Percentiles rank a stretch among this genome's conserved stretches.
Conservation (phyloP, 2,329 filamentous ascomycete genomes). For the Bimuria novae-zelandiae region DNA sequence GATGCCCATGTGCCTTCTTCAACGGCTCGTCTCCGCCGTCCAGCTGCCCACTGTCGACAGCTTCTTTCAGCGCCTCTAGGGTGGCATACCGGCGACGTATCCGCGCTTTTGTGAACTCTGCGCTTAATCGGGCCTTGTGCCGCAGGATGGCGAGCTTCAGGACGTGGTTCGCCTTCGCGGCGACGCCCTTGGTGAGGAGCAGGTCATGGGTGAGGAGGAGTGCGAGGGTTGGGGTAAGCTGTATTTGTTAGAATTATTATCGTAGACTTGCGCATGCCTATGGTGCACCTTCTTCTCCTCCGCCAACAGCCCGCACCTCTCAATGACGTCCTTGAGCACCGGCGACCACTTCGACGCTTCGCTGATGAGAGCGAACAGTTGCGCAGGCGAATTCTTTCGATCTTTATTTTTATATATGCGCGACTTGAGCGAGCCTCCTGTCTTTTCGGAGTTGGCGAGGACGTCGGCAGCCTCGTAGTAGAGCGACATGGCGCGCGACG, state of each 20-base stretch:
- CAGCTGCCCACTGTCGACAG: conserved; percentile 55
- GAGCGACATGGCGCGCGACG: conserved; percentile 71
- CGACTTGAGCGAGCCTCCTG: conserved; percentile 84
- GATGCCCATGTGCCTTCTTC: conserved; percentile 61
- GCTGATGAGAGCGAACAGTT: conserved; percentile 84
- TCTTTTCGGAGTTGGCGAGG: conserved; percentile 65
- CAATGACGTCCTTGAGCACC: conserved; percentile 87
- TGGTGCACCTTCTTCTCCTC: conserved; percentile 76
- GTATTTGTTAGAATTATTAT: conserved; percentile 11
- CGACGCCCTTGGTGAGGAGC: conserved; percentile 82
- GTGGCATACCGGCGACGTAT: conserved; percentile 72
- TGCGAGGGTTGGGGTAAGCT: conserved; percentile 81
- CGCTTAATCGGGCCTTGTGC: conserved; percentile 78
- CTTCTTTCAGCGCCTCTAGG: conserved; percentile 66
- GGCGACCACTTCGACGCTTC: conserved; percentile 91
- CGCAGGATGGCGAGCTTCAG: conserved; percentile 75
- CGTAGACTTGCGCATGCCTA: conserved; percentile 15
- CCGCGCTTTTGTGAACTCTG: conserved; percentile 81
- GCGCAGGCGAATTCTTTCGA: conserved; percentile 76
- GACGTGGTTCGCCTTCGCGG: conserved; percentile 78
- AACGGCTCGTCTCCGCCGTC: conserved; percentile 36
- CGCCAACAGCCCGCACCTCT: conserved; percentile 74
- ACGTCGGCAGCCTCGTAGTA: conserved; percentile 89
- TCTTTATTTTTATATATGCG: conserved; percentile 75
- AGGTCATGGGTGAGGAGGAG: conserved; percentile 86